Conservation (phyloP, 371 early-diverging fungal species). For the Sporodiniella umbellata region DNA sequence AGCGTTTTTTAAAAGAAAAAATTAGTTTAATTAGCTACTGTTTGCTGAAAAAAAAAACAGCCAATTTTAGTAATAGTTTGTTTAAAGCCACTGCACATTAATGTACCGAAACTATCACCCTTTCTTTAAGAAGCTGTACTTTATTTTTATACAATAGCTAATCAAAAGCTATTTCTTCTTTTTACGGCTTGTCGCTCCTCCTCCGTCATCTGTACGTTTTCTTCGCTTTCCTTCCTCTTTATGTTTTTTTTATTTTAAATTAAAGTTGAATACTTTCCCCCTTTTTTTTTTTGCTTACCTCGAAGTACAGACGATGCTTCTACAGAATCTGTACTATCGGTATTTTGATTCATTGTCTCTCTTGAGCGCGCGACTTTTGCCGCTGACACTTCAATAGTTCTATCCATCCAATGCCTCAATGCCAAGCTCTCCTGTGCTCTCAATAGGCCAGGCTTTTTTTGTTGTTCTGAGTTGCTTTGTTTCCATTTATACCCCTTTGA, state of each 20-base stretch:
- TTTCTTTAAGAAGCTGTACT: too few species aligned
- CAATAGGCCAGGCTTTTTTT: slow-evolving; percentile 13
- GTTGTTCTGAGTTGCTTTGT: neutral
- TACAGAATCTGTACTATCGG: neutral
- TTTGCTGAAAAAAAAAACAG: too few species aligned
- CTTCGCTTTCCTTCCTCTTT: slow-evolving; percentile 28
- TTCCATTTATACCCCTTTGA: slow-evolving; percentile 79
- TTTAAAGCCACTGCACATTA: too few species aligned
- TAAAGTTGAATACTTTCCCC: neutral
- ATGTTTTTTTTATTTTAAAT: neutral
- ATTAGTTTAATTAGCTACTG: too few species aligned
- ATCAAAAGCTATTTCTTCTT: slow-evolving; percentile 4
- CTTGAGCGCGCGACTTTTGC: slow-evolving; percentile 27
- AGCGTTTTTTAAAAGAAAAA: too few species aligned
- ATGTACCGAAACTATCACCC: too few species aligned
- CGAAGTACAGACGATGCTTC: slow-evolving; percentile 1
- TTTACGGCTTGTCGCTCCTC: neutral
- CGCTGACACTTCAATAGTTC: slow-evolving; percentile 44
- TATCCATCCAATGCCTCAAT: slow-evolving; percentile 43
- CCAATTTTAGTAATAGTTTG: too few species aligned
- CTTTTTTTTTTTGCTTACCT: slow-evolving; percentile 8
- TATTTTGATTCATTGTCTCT: slow-evolving; percentile 17
- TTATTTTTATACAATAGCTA: too few species aligned
- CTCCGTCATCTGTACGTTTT: slow-evolving; percentile 9
- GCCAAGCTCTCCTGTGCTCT: slow-evolving; percentile 44